Conservation (phyloP, 2,329 filamentous ascomycete species). For the Lasiodiplodia citricola region DNA sequence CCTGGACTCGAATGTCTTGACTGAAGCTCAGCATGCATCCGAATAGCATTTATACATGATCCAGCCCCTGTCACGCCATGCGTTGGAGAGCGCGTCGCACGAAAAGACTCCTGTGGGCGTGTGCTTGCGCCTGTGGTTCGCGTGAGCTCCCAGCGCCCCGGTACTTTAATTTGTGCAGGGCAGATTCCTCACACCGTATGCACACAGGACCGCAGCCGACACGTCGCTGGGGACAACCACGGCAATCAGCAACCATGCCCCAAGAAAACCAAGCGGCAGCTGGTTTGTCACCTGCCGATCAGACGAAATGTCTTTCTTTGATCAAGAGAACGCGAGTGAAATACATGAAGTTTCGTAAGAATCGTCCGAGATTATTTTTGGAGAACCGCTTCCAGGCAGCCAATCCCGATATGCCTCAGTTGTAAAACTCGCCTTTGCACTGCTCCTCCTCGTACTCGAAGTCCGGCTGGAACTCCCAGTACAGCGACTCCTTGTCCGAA, state of each 20-base stretch:
- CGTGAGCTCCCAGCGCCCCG: background rate
- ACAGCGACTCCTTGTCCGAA: conserved; percentile 55
- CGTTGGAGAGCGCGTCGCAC: background rate
- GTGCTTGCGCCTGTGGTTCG: background rate
- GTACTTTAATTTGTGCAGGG: conserved; percentile 1
- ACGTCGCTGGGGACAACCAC: background rate
- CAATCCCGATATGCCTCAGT: background rate
- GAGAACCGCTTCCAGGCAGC: background rate
- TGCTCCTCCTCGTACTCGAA: conserved; percentile 44
- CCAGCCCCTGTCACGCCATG: background rate
- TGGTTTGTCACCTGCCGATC: background rate
- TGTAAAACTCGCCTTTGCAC: conserved; percentile 25
- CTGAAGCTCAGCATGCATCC: background rate
- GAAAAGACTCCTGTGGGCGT: background rate
- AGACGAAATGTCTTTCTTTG: background rate
- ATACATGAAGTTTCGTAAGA: background rate
- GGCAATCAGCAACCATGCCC: background rate
- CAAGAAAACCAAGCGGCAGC: background rate
- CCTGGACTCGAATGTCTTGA: background rate
- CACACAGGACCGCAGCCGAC: background rate
- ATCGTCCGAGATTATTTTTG: background rate
- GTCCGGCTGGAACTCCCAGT: conserved; percentile 59
- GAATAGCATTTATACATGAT: background rate
- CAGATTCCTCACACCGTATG: background rate
- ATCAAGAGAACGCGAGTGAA: background rate